Percentiles rank a stretch among this genome's conserved stretches.
phyloP scores from a whole-genome alignment of 495 filamentous ascomycete genomes.

The Collariella sp. region DNA sequence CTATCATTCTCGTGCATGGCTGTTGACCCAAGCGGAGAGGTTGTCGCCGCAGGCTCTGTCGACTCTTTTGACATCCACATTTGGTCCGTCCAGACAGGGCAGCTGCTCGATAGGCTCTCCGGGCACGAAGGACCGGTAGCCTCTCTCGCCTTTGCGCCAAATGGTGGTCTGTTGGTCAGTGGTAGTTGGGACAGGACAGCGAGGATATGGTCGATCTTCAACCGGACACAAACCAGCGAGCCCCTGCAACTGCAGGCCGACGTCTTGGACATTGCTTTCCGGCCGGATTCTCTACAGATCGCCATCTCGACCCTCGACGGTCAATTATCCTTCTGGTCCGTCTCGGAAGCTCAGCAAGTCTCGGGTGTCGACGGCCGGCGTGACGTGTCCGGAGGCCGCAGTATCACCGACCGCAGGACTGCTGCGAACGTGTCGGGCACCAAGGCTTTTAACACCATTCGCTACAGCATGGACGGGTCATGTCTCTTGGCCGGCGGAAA shows the following conservation, averaged over 20 bases:
- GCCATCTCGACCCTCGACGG: constrained; percentile 90
- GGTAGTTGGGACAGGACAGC: constrained; percentile 95
- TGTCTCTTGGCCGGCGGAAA: constrained; percentile 86
- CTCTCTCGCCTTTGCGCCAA: constrained; percentile 75
- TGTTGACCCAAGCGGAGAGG: constrained; percentile 93
- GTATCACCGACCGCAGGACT: constrained; percentile 73
- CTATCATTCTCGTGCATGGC: constrained; percentile 88
- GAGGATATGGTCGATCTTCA: constrained; percentile 90
- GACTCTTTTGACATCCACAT: constrained; percentile 96
- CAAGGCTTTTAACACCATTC: constrained; percentile 79
- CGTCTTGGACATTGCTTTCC: constrained; percentile 75
- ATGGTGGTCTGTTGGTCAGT: constrained; percentile 72
- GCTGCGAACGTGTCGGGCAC: constrained; percentile 84
- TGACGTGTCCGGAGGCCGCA: constrained; percentile 88
- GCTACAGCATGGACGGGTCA: constrained; percentile 83
- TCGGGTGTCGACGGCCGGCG: constrained; percentile 76
- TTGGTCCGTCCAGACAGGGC: constrained; percentile 97
- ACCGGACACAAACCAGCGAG: constrained; percentile 86
- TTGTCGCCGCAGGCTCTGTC: constrained; percentile 87
- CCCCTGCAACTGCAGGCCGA: constrained; percentile 85
- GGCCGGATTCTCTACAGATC: constrained; percentile 83
- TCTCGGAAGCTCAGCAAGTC: constrained; percentile 76
- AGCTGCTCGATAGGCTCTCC: constrained; percentile 80
- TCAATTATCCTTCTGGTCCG: constrained; percentile 89
- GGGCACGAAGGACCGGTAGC: constrained; percentile 93